Evolutionary conservation across 2,329 filamentous ascomycete genomes (phyloP).

Genomic region (Cladosporium austrohemisphaericum): DNA sequence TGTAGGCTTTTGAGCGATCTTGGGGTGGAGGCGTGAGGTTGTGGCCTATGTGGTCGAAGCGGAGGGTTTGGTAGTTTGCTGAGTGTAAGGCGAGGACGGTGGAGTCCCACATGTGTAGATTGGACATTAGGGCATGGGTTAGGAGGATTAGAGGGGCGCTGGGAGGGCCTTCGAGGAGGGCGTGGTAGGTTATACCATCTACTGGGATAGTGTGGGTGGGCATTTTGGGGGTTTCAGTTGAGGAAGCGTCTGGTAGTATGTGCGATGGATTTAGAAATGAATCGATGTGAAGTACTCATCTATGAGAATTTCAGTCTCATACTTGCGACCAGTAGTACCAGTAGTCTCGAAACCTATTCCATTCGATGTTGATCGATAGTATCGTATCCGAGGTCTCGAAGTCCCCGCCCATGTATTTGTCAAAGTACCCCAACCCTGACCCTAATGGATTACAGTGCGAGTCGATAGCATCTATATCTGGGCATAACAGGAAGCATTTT

Average conservation of each 20-base stretch:
- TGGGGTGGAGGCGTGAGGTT: constrained; percentile 22
- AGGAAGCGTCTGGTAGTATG: too few relatives aligned
- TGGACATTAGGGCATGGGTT: constrained; percentile 30
- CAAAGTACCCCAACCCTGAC: neutral
- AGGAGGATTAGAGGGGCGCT: constrained; percentile 21
- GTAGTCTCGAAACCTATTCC: too few relatives aligned
- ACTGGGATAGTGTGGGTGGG: constrained; percentile 18
- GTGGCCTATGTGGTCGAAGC: constrained; percentile 30
- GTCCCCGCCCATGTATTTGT: neutral
- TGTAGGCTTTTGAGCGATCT: constrained; percentile 5
- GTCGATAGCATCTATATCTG: neutral
- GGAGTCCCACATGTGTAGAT: constrained; percentile 27
- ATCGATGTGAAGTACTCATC: too few relatives aligned
- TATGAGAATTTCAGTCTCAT: too few relatives aligned
- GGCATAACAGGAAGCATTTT: neutral
- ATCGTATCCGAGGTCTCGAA: neutral
- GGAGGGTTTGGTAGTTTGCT: constrained; percentile 27
- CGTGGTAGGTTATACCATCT: constrained; percentile 28
- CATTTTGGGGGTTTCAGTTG: neutral
- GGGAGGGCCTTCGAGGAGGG: constrained; percentile 21
- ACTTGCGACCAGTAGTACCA: too few relatives aligned
- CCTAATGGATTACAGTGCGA: neutral
- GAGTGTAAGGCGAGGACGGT: constrained; percentile 21
- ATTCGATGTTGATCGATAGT: too few relatives aligned
- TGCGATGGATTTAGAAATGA: too few relatives aligned